Percentiles rank a stretch among this genome's conserved stretches.
phyloP scores from a whole-genome alignment of 2,329 filamentous ascomycete genomes.

The Apiospora arundinis region DNA sequence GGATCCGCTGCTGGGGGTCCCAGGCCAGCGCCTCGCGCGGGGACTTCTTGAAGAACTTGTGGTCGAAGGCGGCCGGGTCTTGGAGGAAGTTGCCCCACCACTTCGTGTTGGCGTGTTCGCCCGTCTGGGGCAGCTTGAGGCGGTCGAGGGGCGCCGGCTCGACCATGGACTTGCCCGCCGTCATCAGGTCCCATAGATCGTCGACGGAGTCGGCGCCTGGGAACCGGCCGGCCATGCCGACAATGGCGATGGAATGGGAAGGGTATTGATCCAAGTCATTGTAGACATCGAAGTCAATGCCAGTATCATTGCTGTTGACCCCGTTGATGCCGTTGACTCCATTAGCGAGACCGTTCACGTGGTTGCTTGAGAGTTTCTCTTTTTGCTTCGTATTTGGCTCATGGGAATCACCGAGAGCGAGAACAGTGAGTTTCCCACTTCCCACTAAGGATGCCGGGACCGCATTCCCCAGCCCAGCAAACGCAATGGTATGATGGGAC shows the following conservation, averaged over 20 bases:
- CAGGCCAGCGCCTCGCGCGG: conserved; percentile 29
- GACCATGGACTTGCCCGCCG: conserved; percentile 24
- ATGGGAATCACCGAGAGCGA: neutral
- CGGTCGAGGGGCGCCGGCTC: conserved; percentile 21
- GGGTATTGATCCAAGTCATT: conserved; percentile 22
- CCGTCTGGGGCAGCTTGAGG: neutral
- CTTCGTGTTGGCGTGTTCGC: conserved; percentile 32
- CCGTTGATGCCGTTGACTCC: too few relatives aligned
- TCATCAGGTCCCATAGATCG: conserved; percentile 42
- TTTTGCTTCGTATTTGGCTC: neutral
- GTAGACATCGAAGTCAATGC: neutral
- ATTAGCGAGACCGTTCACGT: neutral
- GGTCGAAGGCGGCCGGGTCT: conserved; percentile 35
- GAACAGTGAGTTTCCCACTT: neutral
- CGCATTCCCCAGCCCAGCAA: conserved; percentile 18
- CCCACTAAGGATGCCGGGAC: conserved; percentile 17
- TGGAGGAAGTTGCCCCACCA: conserved; percentile 38
- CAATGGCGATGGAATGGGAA: conserved; percentile 39
- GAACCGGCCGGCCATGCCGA: conserved; percentile 43
- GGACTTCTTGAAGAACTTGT: conserved; percentile 35
- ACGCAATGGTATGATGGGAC: neutral
- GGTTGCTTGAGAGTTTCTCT: neutral
- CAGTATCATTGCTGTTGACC: neutral
- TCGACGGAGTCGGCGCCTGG: conserved; percentile 39
- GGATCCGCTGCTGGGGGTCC: conserved; percentile 32